Conservation (phyloP, 768 basidiomycete species). For the Serendipita vermifera region DNA sequence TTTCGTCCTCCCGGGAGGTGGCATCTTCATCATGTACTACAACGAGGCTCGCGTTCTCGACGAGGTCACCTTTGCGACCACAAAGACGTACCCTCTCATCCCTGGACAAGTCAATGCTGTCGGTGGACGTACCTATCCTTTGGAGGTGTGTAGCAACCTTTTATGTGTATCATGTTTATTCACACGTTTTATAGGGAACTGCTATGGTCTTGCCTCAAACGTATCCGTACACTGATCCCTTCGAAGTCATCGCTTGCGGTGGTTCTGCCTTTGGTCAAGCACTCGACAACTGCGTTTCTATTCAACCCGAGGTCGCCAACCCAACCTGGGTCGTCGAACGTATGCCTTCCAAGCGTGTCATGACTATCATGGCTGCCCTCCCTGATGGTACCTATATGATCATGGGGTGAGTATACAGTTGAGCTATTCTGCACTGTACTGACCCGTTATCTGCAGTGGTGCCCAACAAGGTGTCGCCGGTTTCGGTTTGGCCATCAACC, state of each 20-base stretch:
- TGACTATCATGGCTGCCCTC: slow-evolving; percentile 17
- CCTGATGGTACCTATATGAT: slow-evolving; percentile 17
- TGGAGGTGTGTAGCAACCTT: too few relatives aligned
- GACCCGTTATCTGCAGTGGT: slow-evolving; percentile 13
- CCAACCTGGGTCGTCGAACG: slow-evolving; percentile 61
- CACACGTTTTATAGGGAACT: too few relatives aligned
- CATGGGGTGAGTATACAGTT: not conserved
- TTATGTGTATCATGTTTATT: too few relatives aligned
- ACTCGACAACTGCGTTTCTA: slow-evolving; percentile 39
- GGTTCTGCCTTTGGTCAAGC: slow-evolving; percentile 15
- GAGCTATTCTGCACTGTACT: not conserved
- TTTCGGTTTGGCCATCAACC: slow-evolving; percentile 17
- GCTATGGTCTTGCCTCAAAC: slow-evolving; percentile 31
- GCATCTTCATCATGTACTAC: slow-evolving; percentile 65
- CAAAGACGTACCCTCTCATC: slow-evolving; percentile 20
- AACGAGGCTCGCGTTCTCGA: slow-evolving; percentile 71
- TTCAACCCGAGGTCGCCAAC: slow-evolving; percentile 48
- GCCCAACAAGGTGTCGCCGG: slow-evolving; percentile 17
- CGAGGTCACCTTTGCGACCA: slow-evolving; percentile 48
- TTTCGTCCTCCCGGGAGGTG: slow-evolving; percentile 52
- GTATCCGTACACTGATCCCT: slow-evolving; percentile 46
- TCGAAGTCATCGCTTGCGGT: slow-evolving; percentile 16
- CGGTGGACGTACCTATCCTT: slow-evolving; percentile 18
- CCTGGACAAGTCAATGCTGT: slow-evolving; percentile 37
- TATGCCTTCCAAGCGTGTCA: slow-evolving; percentile 50